Percentiles rank a stretch among this genome's conserved stretches.
These are phyloP conservation scores for Pseudozyma hubeiensis DNA, from an alignment of 1,284 basidiomycete genomes.

Conservation along the genomic window DNA sequence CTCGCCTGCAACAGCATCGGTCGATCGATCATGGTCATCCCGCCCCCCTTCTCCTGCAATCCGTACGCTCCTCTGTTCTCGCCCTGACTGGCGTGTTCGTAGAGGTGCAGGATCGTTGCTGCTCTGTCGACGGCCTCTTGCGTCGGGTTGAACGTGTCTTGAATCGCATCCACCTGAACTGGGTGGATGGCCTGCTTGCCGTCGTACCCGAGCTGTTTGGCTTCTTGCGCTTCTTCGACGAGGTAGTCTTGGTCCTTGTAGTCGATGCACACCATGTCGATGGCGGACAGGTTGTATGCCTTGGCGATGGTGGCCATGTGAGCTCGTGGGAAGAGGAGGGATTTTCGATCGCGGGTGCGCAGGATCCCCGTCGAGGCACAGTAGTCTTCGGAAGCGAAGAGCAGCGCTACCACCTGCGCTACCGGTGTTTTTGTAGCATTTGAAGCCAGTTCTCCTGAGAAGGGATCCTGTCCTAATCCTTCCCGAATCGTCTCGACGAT, in stretches of 20 bases:
- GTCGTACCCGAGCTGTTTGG: conserved; percentile 62
- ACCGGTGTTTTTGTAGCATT: not conserved
- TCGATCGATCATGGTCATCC: conserved; percentile 79
- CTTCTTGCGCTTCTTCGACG: conserved; percentile 80
- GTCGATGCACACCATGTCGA: conserved; percentile 87
- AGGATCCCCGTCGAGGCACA: conserved; percentile 87
- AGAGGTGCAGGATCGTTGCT: conserved; percentile 74
- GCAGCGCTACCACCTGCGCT: conserved; percentile 49
- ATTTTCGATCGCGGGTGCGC: conserved; percentile 79
- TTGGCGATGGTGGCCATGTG: conserved; percentile 85
- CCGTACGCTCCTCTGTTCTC: conserved; percentile 75
- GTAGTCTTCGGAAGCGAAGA: conserved; percentile 68
- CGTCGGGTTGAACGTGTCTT: conserved; percentile 81
- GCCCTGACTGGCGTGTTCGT: conserved; percentile 70
- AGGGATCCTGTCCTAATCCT: conserved; percentile 6
- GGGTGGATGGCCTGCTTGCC: conserved; percentile 90
- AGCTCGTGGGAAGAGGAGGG: conserved; percentile 87
- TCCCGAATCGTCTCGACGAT: conserved; percentile 47
- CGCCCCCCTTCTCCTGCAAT: conserved; percentile 71
- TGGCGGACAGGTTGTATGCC: conserved; percentile 83
- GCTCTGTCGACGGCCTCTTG: conserved; percentile 81
- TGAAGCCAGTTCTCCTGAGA: not conserved
- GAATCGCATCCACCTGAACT: conserved; percentile 81
- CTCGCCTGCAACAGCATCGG: conserved; percentile 72
- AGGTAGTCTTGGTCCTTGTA: conserved; percentile 82